Evolutionary conservation across 1,284 basidiomycete species (phyloP).

Genomic region (Athelia sp.): DNA sequence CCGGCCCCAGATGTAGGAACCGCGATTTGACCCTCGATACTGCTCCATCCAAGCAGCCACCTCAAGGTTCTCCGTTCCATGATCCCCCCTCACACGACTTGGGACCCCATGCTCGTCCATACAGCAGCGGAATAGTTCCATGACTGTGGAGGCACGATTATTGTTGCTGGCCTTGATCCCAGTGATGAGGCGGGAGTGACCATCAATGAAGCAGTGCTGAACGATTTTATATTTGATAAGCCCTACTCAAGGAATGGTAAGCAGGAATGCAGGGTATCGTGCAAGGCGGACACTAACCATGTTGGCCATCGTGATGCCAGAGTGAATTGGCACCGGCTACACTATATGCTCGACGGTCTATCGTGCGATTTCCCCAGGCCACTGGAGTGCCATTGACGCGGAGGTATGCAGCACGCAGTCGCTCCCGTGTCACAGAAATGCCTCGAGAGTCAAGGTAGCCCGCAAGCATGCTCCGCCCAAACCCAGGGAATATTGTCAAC

Average conservation of each 20-base stretch:
- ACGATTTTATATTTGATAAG: conserved; percentile 28
- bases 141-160: conserved; percentile 24
- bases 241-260: conserved; percentile 3
- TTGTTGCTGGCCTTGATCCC: conserved; percentile 26
- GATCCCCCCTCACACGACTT: conserved; percentile 24
- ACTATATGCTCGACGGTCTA: conserved; percentile 14
- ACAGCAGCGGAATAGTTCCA: conserved; percentile 20
- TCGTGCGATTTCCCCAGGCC: conserved; percentile 3
- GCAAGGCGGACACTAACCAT: conserved; percentile 13
- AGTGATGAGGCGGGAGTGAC: conserved; percentile 23
- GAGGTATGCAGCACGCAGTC: conserved; percentile 10
- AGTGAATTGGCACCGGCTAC: conserved; percentile 26
- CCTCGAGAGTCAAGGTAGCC: conserved; percentile 13
- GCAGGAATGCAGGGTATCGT: background rate
- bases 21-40: background rate
- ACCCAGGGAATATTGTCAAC: conserved; percentile 10
- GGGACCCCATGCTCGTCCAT: conserved; percentile 18
- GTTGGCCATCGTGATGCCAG: conserved; percentile 31
- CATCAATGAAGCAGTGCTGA: conserved; percentile 34
- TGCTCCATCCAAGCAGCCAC: conserved; percentile 17
- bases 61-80: conserved; percentile 28
- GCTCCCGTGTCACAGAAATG: conserved; percentile 9
- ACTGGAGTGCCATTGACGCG: conserved; percentile 9
- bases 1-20: conserved; percentile 3
- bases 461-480: conserved; percentile 17